These are phyloP conservation scores for Mortierella sp. DNA, from an alignment of 371 early-diverging fungal species.

Conservation along the genomic window DNA sequence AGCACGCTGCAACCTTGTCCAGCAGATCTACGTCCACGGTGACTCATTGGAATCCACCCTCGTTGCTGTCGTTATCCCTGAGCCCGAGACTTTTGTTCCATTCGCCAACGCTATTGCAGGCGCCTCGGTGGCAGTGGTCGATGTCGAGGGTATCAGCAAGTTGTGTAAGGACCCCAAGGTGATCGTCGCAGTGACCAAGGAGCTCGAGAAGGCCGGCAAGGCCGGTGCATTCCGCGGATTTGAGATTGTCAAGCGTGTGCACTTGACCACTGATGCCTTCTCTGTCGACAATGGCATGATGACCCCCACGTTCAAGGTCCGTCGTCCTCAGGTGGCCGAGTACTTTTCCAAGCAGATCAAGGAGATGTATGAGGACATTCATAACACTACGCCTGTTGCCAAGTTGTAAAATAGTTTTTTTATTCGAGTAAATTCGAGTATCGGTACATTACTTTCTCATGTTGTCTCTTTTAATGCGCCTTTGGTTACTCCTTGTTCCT, in stretches of 20 bases:
- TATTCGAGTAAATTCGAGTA: background rate
- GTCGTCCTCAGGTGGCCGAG: conserved; percentile 81
- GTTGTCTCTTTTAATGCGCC: too few species aligned
- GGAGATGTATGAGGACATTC: conserved; percentile 64
- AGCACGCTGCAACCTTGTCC: conserved; percentile 57
- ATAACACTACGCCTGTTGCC: conserved; percentile 41
- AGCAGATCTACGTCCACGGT: conserved; percentile 87
- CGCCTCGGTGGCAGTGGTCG: conserved; percentile 46
- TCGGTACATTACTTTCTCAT: background rate
- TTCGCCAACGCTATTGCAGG: conserved; percentile 59
- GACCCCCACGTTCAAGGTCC: conserved; percentile 83
- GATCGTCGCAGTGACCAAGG: conserved; percentile 17
- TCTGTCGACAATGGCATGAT: conserved; percentile 70
- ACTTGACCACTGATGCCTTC: conserved; percentile 68
- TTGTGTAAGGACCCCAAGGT: conserved; percentile 75
- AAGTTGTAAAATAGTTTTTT: conserved; percentile 46
- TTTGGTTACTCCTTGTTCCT: background rate
- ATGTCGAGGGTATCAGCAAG: conserved; percentile 59
- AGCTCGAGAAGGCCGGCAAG: conserved; percentile 54
- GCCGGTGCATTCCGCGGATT: conserved; percentile 60
- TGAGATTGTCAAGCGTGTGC: conserved; percentile 68
- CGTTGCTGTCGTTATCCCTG: conserved; percentile 91
- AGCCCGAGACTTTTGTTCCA: conserved; percentile 67
- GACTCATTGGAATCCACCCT: conserved; percentile 85
- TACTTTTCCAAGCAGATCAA: conserved; percentile 73